Base-by-base conservation (phyloP, 2,329 filamentous ascomycete species). In the Penicillium sp. region DNA sequence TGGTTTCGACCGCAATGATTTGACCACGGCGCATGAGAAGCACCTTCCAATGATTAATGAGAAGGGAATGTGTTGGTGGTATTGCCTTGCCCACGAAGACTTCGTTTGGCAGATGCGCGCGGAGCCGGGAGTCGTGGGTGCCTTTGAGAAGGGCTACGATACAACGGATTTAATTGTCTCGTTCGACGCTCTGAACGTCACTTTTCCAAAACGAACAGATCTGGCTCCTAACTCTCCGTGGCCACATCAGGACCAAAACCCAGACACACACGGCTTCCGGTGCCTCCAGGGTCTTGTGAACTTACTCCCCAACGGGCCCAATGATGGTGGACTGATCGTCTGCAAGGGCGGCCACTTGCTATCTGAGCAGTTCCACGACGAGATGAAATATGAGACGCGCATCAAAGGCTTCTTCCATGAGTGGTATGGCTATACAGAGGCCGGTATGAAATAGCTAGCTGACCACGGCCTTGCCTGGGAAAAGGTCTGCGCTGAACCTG, bases 271-370 rank as follows among this genome's bases (percentile, higher is more conserved):
- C 52, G 74, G 71, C 8, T 49, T 58, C 43, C 69, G 69, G 21
- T 58, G 56, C 16, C 69, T 77, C 0, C 76, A 79, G 38, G 76
- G 77, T 0, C 63, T 79, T 12, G 59, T 77, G 2, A 79, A 78
- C 59, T 70, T 70, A 5, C 63, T 68, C 23, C 75, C 73, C 3
- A 74, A 74, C 46, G 76, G 77, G 1, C 68, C 68, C 2, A 64
- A 77, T 3, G 77, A 79, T 50, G 77, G 77, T 14, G 76, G 76
- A 2, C 60, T 79, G 18, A 68, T 79, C 18, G 63, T 79, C 18
- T 71, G 77, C 66, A 70, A 71, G 35, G 75, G 76, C 5, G 71
- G 67, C 7, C 60, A 66, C 18, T 69, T 70, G 46, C 63, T 77
- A 1, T 71, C 67, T 40, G 65, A 76, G 59, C 78, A 76, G 67